These are phyloP conservation scores for Canavalia gladiata DNA, from an alignment of 306 rosid species.

Conservation along the genomic window DNA sequence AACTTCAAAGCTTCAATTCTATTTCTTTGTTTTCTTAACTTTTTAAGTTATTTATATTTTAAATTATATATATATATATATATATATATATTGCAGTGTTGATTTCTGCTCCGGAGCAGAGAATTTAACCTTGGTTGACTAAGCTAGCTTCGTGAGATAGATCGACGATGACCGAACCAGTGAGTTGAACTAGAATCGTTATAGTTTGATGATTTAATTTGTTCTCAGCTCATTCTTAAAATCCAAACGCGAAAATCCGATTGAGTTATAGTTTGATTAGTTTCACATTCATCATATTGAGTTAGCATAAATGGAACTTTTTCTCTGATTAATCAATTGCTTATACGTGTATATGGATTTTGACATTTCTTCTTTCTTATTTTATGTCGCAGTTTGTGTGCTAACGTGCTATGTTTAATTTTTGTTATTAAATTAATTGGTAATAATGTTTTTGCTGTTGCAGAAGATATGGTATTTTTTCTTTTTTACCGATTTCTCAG, in stretches of 20 bases:
- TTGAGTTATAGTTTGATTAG: background rate
- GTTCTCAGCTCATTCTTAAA: background rate
- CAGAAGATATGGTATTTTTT: conserved; percentile 49
- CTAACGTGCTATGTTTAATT: background rate
- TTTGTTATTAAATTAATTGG: background rate
- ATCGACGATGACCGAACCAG: background rate
- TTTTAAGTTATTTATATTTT: too few species aligned
- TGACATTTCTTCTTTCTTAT: too few species aligned
- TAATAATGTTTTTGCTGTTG: background rate
- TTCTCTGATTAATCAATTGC: background rate
- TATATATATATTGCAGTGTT: background rate
- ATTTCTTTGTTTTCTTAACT: too few species aligned
- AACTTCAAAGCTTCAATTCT: too few species aligned
- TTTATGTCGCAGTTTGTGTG: too few species aligned
- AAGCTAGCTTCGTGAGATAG: background rate
- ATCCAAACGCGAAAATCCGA: background rate
- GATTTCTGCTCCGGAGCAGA: background rate
- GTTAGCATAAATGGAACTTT: too few species aligned
- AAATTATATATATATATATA: too few species aligned
- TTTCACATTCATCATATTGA: background rate
- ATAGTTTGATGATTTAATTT: background rate
- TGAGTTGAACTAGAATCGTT: background rate
- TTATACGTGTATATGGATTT: background rate
- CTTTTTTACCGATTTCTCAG: conserved; percentile 32
- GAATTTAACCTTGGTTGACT: background rate